phyloP scores from a whole-genome alignment of 2,329 filamentous ascomycete genomes.

The Thelonectria olida region DNA sequence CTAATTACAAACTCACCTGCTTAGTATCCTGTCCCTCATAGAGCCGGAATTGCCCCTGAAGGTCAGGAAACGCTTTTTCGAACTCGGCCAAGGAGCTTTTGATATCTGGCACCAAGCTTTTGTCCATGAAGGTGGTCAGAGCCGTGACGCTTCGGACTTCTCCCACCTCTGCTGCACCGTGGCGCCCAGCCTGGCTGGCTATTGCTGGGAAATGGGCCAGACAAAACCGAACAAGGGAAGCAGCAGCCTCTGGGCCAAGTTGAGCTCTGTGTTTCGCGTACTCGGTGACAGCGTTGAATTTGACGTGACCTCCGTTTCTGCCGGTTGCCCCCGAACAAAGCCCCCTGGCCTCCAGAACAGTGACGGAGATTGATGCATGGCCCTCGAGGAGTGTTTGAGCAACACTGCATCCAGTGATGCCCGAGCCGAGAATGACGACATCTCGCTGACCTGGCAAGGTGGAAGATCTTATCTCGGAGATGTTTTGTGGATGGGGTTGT shows the following conservation, averaged over 20 bases:
- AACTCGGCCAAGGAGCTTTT: not conserved
- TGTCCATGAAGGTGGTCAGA: not conserved
- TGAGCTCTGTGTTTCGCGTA: not conserved
- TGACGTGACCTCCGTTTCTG: not conserved
- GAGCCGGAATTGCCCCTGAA: not conserved
- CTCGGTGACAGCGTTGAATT: not conserved
- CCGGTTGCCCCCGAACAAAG: conserved; percentile 3
- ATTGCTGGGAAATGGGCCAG: not conserved
- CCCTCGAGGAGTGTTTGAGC: not conserved
- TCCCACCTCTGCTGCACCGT: not conserved
- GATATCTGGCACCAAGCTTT: not conserved
- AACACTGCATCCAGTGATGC: not conserved
- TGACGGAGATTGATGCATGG: not conserved
- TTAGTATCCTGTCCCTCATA: not conserved
- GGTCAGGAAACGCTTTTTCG: not conserved
- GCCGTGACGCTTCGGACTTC: not conserved
- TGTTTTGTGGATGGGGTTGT: not conserved
- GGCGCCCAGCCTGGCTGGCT: not conserved
- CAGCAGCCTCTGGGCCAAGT: not conserved
- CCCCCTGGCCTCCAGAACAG: not conserved
- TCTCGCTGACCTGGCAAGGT: not conserved
- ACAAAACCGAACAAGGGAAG: not conserved
- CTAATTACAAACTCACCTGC: not conserved
- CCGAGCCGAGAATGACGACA: not conserved
- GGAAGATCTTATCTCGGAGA: not conserved